Conservation (phyloP, 1,139 yeast species). For the Saccharomyces hybrid region DNA sequence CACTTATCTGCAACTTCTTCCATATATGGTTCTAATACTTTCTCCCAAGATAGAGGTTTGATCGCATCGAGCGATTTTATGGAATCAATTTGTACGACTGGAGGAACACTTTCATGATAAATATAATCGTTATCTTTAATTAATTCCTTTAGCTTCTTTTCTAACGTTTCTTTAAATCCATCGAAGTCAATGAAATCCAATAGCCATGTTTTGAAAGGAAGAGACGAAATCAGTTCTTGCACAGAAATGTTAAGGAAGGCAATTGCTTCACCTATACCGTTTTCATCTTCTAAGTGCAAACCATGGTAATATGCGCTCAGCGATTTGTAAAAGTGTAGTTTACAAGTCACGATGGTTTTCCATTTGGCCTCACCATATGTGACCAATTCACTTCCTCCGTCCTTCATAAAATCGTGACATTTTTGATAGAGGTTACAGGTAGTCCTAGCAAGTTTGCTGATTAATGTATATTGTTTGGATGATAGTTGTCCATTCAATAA, state of each 20-base stretch:
- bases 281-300: conserved; percentile 36
- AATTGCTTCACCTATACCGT: conserved; percentile 70
- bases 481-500: conserved; percentile 39
- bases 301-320: conserved; percentile 40
- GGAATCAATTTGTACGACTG: conserved; percentile 45
- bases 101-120: conserved; percentile 71
- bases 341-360: conserved; percentile 38
- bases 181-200: conserved; percentile 31
- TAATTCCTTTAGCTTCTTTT: conserved; percentile 34
- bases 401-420: conserved; percentile 40
- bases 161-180: conserved; percentile 22
- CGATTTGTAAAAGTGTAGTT: conserved; percentile 41
- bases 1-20: conserved; percentile 46
- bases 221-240: conserved; percentile 19
- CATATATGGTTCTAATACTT: conserved; percentile 39
- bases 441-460: conserved; percentile 64
- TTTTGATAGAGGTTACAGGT: conserved; percentile 50
- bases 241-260: conserved; percentile 54
- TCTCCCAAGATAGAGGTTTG: conserved; percentile 37
- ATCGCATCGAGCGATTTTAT: conserved; percentile 73
- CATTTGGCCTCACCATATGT: conserved; percentile 36
- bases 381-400: conserved; percentile 38
- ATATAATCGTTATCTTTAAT: conserved; percentile 85
- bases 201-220: conserved; percentile 20
- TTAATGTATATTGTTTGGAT: conserved; percentile 51